These are phyloP conservation scores for Pseudogymnoascus destructans DNA, from an alignment of 2,329 filamentous ascomycete genomes.

Conservation along the genomic window DNA sequence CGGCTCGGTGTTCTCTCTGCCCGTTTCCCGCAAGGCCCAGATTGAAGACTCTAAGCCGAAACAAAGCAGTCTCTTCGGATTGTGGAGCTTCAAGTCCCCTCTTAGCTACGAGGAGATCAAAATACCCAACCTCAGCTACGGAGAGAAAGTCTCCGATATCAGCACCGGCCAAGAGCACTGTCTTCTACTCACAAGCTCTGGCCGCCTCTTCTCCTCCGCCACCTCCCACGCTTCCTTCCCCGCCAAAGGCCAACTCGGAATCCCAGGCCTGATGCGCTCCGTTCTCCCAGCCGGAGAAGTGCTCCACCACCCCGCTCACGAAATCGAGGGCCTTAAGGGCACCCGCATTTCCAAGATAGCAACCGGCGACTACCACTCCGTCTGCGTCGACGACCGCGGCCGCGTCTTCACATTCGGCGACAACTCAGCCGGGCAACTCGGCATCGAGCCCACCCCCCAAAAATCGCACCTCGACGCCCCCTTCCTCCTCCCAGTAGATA, in stretches of 20 bases:
- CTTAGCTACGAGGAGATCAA: constrained; percentile 63
- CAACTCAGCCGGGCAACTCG: constrained; percentile 81
- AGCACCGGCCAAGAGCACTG: constrained; percentile 74
- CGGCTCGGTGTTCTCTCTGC: constrained; percentile 74
- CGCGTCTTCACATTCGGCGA: constrained; percentile 81
- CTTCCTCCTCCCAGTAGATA: constrained; percentile 53
- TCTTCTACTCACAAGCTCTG: constrained; percentile 69
- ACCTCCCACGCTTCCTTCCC: constrained; percentile 69
- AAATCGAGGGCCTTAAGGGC: constrained; percentile 57
- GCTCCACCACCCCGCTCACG: constrained; percentile 58
- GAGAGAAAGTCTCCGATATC: constrained; percentile 63
- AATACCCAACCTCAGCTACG: constrained; percentile 49
- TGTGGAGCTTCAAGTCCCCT: constrained; percentile 47
- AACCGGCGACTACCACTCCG: constrained; percentile 73
- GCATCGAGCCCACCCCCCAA: constrained; percentile 56
- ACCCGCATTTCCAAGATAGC: constrained; percentile 64
- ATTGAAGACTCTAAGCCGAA: constrained; percentile 45
- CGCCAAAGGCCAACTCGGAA: constrained; percentile 70
- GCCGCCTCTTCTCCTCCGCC: constrained; percentile 80
- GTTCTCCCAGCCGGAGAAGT: constrained; percentile 65
- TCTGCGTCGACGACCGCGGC: constrained; percentile 63
- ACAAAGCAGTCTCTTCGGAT: constrained; percentile 58
- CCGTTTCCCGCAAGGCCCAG: constrained; percentile 63
- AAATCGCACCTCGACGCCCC: constrained; percentile 55
- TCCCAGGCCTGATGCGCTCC: constrained; percentile 69